Evolutionary conservation across 2,329 filamentous ascomycete genomes (phyloP).

Genomic region (Sclerotiophoma versabilis): DNA sequence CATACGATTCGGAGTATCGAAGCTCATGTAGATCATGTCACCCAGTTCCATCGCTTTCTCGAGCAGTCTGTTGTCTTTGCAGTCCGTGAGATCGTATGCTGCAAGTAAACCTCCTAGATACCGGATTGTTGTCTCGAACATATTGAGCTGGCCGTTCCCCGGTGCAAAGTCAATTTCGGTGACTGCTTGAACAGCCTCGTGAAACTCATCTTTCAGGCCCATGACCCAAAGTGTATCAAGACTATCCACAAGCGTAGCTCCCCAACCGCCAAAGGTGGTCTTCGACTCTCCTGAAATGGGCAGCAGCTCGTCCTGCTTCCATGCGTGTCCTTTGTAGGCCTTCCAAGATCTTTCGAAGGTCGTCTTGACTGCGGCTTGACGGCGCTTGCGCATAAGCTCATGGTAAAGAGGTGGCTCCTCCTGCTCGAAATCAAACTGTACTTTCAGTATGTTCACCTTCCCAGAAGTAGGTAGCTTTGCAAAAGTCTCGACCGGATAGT

Average conservation of each 20-base stretch:
- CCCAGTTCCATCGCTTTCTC: constrained; percentile 67
- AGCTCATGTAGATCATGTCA: constrained; percentile 68
- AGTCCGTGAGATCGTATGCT: constrained; percentile 69
- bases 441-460: constrained; percentile 70
- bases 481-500: constrained; percentile 60
- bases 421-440: constrained; percentile 73
- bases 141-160: constrained; percentile 58
- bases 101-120: constrained; percentile 72
- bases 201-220: constrained; percentile 68
- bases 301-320: constrained; percentile 81
- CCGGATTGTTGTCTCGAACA: constrained; percentile 73
- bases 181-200: constrained; percentile 64
- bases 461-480: constrained; percentile 76
- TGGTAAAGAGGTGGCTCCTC: constrained; percentile 52
- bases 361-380: constrained; percentile 71
- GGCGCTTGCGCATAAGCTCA: constrained; percentile 62
- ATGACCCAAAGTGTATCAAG: constrained; percentile 75
- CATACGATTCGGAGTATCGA: constrained; percentile 70
- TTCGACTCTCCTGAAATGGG: constrained; percentile 71
- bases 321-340: constrained; percentile 79
- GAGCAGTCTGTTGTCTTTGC: constrained; percentile 58
- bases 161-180: constrained; percentile 65
- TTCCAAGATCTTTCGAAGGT: constrained; percentile 79
- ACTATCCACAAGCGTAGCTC: constrained; percentile 79
- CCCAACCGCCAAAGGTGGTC: constrained; percentile 90